Evolutionary conservation across 2,329 filamentous ascomycete genomes (phyloP).

Genomic region (Arachnomyces sp.): DNA sequence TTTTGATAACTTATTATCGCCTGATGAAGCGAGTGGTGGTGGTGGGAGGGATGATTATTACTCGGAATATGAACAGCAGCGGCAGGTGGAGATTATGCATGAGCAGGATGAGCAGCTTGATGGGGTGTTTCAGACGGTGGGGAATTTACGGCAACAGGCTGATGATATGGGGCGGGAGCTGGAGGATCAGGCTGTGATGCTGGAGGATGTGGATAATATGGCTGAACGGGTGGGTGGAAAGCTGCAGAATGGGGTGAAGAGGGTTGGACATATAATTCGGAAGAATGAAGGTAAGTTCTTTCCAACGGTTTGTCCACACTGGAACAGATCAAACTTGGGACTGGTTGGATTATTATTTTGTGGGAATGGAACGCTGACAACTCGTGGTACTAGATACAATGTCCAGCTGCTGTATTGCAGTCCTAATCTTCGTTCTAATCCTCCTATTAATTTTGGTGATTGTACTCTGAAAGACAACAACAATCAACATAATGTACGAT

Average conservation of each 20-base stretch:
- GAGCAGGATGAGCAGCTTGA: slow-evolving; percentile 92
- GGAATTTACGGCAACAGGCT: slow-evolving; percentile 80
- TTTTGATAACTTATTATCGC: slow-evolving; percentile 38
- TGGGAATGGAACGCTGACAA: slow-evolving; percentile 15
- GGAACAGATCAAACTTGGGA: slow-evolving; percentile 6
- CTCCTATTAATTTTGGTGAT: slow-evolving; percentile 73
- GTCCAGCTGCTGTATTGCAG: slow-evolving; percentile 84
- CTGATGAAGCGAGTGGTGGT: slow-evolving; percentile 31
- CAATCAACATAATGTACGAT: slow-evolving; percentile 21
- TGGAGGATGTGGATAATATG: slow-evolving; percentile 74
- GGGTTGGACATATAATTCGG: slow-evolving; percentile 73
- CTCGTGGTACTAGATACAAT: slow-evolving; percentile 45
- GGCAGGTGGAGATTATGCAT: slow-evolving; percentile 84
- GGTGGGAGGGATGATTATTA: slow-evolving; percentile 56
- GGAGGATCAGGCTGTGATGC: slow-evolving; percentile 85
- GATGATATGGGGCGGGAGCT: slow-evolving; percentile 93
- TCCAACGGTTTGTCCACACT: slow-evolving; percentile 1
- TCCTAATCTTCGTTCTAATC: slow-evolving; percentile 82
- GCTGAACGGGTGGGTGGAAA: slow-evolving; percentile 82
- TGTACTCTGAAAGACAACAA: slow-evolving; percentile 42
- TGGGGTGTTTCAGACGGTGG: slow-evolving; percentile 86
- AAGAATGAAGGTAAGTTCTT: slow-evolving; percentile 72
- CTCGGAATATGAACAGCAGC: slow-evolving; percentile 78
- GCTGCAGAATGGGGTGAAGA: slow-evolving; percentile 76
- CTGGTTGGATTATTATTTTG: slow-evolving; percentile 5